Base-by-base conservation (phyloP, 2,329 filamentous ascomycete species). In the Leptosphaerulina australis region DNA sequence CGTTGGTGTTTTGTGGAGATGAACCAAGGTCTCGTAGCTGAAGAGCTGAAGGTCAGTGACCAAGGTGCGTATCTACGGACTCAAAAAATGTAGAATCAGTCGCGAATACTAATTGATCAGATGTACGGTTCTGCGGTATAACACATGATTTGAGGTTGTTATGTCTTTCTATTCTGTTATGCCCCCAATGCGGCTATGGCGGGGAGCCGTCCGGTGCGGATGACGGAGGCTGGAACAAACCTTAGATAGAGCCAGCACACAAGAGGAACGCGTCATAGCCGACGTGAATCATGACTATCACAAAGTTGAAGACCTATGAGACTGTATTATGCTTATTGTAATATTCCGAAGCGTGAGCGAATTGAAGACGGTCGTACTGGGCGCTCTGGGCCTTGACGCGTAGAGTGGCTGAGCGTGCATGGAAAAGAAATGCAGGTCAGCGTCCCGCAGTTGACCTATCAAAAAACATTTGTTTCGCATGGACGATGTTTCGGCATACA, bases 201-300 rank as follows among this genome's bases (percentile, higher is more conserved):
- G 66, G 66, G 66, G 64, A 68, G 53, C 67, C 62, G 61, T 55
- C 30, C 43, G 46, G 53, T 25, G 47, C 31, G 35, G 40, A 49
- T 29, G 53, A 34, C 44, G 52, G 40, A 53, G 58, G 47, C 60
- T 60, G 53, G 60, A 51, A 58, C 35, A 43, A 50, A 54, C 53
- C 36, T 54, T 49, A 60, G 26, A 43, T 55, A 36, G 30, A 44
- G 50, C 55, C 54, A 55, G 20, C 31, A 40, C 49, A 48, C 47
- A 41, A 51, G 34, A 58, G 54, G 38, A 61, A 68, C 66, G 66
- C 67, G 68, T 71, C 63, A 69, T 59, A 53, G 43, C 51, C 44
- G 47, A 48, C 33, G 40, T 41, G 26, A 54, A 53, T 51, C 59
- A 55, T 50, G 50, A 56, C 34, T 40, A 43, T 45, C 35, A 37